Evolutionary conservation across 2,329 filamentous ascomycete species (phyloP).

Genomic region (Tolypocladium tropicale): DNA sequence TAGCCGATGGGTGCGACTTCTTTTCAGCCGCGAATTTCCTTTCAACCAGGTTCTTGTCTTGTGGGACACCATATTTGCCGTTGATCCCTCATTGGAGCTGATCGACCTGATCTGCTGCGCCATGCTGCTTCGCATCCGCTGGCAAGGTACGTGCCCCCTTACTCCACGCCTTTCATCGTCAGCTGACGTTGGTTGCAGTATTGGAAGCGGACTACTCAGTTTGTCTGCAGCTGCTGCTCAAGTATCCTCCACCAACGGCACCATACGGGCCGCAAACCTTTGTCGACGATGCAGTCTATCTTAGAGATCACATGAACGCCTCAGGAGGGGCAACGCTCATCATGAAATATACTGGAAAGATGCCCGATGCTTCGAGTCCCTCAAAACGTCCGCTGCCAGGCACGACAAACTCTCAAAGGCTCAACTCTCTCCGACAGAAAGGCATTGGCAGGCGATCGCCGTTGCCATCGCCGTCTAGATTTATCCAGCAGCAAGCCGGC

Average conservation of each 20-base stretch:
- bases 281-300: conserved; percentile 73
- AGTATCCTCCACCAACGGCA: conserved; percentile 61
- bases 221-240: conserved; percentile 70
- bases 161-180: conserved; percentile 12
- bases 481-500: conserved; percentile 47
- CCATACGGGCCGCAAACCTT: conserved; percentile 65
- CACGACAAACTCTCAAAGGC: conserved; percentile 24
- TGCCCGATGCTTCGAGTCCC: conserved; percentile 22
- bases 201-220: conserved; percentile 80
- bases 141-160: conserved; percentile 55
- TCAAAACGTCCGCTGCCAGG: conserved; percentile 9
- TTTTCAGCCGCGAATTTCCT: conserved; percentile 89
- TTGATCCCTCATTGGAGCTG: conserved; percentile 69
- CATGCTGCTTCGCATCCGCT: conserved; percentile 86
- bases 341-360: conserved; percentile 56
- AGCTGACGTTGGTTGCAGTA: conserved; percentile 36
- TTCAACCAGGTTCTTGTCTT: conserved; percentile 75
- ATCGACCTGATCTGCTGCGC: conserved; percentile 87
- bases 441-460: conserved; percentile 32
- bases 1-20: conserved; percentile 83
- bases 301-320: conserved; percentile 53
- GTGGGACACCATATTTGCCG: conserved; percentile 87
- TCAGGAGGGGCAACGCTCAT: conserved; percentile 57
- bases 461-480: conserved; percentile 34
- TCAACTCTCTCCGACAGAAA: conserved; percentile 28